Evolutionary conservation across 192 early-diverging fungal genomes (phyloP).

Genomic region (Mortierella claussenii): DNA sequence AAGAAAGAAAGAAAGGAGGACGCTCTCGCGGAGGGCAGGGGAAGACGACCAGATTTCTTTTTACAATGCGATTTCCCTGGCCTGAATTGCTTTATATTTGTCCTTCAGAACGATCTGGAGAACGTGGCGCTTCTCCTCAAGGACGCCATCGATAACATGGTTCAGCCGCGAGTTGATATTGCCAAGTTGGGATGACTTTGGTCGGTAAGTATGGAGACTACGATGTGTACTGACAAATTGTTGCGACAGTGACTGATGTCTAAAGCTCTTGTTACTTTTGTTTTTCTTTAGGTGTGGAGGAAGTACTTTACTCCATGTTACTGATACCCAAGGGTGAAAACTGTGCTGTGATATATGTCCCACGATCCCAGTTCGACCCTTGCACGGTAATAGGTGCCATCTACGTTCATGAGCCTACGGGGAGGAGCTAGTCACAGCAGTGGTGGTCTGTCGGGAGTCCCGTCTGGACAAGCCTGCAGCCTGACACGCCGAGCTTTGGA

Average conservation of each 20-base stretch:
- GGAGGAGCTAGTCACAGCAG: slow-evolving; percentile 12
- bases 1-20: slow-evolving; percentile 25
- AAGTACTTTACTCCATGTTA: slow-evolving; percentile 21
- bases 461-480: slow-evolving; percentile 8
- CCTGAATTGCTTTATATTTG: slow-evolving; percentile 23
- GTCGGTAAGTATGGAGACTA: slow-evolving; percentile 10
- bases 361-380: slow-evolving; percentile 25
- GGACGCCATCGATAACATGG: slow-evolving; percentile 33
- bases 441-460: slow-evolving; percentile 16
- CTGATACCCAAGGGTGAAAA: slow-evolving; percentile 11
- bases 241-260: neutral
- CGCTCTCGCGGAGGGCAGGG: slow-evolving; percentile 14
- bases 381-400: slow-evolving; percentile 13
- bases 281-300: slow-evolving; percentile 19
- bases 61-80: slow-evolving; percentile 17
- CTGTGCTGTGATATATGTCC: slow-evolving; percentile 16
- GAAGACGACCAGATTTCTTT: slow-evolving; percentile 19
- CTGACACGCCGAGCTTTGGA: slow-evolving; percentile 23
- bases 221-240: neutral
- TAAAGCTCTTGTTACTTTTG: slow-evolving; percentile 6
- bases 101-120: slow-evolving; percentile 24
- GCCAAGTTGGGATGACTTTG: slow-evolving; percentile 20
- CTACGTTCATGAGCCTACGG: slow-evolving; percentile 12
- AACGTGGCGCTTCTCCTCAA: slow-evolving; percentile 21
- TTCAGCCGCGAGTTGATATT: slow-evolving; percentile 19